These are phyloP conservation scores for Akebia trifoliata DNA, from an alignment of 164 flowering plant species.

Conservation along the genomic window DNA sequence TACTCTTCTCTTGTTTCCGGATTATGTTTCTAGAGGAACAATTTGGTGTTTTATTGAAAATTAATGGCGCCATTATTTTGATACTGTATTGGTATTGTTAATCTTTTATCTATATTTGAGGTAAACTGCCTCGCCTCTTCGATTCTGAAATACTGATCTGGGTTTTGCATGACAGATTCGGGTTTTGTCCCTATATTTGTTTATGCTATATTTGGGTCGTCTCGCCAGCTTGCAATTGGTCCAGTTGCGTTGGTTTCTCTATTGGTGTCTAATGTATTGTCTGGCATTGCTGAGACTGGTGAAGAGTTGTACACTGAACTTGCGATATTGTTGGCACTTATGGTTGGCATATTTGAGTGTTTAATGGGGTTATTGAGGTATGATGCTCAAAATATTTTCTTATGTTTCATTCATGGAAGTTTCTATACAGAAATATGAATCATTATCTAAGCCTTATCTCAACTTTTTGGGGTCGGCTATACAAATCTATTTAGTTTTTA, in stretches of 20 bases:
- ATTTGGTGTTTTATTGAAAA: too few species aligned
- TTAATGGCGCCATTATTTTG: too few species aligned
- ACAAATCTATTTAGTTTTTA: not conserved
- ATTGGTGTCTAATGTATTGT: slow-evolving; percentile 81
- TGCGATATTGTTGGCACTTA: slow-evolving; percentile 83
- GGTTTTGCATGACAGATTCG: slow-evolving; percentile 53
- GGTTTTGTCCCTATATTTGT: slow-evolving; percentile 90
- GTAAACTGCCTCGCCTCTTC: not conserved
- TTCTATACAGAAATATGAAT: not conserved
- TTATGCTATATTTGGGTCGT: slow-evolving; percentile 92
- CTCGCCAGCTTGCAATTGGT: slow-evolving; percentile 98
- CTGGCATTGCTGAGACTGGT: slow-evolving; percentile 64
- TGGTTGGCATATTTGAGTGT: slow-evolving; percentile 95
- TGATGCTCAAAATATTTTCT: not conserved
- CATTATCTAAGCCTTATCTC: not conserved
- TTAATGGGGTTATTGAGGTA: slow-evolving; percentile 89
- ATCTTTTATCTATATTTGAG: not conserved
- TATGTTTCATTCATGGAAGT: not conserved
- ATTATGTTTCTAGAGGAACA: too few species aligned
- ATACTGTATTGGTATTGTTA: not conserved
- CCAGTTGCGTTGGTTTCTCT: slow-evolving; percentile 97
- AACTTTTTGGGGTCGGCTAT: not conserved
- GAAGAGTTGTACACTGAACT: slow-evolving; percentile 80
- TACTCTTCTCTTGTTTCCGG: not conserved
- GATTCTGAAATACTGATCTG: slow-evolving; percentile 1